Evolutionary conservation across 371 early-diverging fungal species (phyloP).

Genomic region (Rhizopus sp.): DNA sequence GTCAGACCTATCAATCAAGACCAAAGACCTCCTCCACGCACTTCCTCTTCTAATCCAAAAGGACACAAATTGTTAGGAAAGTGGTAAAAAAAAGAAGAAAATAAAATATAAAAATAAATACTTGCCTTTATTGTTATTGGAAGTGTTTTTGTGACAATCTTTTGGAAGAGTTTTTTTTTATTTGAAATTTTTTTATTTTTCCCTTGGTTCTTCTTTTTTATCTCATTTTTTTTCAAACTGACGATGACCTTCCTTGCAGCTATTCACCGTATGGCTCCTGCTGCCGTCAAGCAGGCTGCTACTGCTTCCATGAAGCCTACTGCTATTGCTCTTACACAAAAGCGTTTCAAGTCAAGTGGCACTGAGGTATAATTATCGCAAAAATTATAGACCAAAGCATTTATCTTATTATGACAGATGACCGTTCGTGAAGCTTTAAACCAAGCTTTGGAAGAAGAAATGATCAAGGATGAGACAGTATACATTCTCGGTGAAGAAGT

Average conservation of each 20-base stretch:
- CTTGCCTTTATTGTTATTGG: too few relatives aligned
- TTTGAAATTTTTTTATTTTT: constrained; percentile 5
- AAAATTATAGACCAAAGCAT: constrained; percentile 8
- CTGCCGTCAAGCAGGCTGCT: constrained; percentile 39
- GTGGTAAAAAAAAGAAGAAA: constrained; percentile 17
- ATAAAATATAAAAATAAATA: not conserved
- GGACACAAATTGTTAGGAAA: constrained; percentile 28
- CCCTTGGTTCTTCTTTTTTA: constrained; percentile 12
- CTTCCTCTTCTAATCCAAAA: constrained; percentile 15
- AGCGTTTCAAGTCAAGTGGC: constrained; percentile 46
- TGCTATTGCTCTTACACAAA: constrained; percentile 39
- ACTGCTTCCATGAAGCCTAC: constrained; percentile 37
- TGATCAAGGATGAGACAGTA: constrained; percentile 89
- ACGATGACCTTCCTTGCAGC: constrained; percentile 49
- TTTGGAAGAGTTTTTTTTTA: not conserved
- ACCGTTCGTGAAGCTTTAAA: constrained; percentile 99
- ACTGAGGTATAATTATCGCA: constrained; percentile 33
- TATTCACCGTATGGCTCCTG: constrained; percentile 48
- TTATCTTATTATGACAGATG: constrained; percentile 59
- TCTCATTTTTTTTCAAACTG: not conserved
- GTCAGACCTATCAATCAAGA: not conserved
- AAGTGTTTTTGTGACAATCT: not conserved
- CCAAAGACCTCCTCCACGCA: constrained; percentile 18
- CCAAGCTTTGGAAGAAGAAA: constrained; percentile 98
- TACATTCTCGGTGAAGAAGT: constrained; percentile 99